Conservation (phyloP, 306 rosid species). For the Coriaria nepalensis region DNA sequence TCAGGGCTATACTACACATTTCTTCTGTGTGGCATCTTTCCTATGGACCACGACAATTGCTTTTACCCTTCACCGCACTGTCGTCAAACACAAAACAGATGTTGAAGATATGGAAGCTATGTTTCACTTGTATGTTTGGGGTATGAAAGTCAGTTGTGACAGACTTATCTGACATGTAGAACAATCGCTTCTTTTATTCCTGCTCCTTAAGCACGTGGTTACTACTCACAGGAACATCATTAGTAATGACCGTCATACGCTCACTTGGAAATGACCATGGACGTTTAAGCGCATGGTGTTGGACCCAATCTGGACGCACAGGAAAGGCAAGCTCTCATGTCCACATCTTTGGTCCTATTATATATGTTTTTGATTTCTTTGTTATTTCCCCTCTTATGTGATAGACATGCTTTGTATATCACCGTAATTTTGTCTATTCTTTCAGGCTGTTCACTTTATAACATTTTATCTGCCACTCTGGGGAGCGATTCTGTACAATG, state of each 20-base stretch:
- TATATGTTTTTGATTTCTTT: background rate
- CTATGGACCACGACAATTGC: constrained; percentile 97
- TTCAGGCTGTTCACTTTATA: constrained; percentile 85
- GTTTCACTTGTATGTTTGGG: constrained; percentile 99
- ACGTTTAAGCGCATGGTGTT: constrained; percentile 73
- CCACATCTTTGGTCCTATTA: background rate
- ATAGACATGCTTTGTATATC: background rate
- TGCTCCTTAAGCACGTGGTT: constrained; percentile 8
- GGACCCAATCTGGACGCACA: constrained; percentile 60
- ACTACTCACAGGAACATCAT: constrained; percentile 54
- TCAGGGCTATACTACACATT: constrained; percentile 86
- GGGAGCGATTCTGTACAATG: constrained; percentile 98
- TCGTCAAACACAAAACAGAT: constrained; percentile 86
- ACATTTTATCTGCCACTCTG: constrained; percentile 94
- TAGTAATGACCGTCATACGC: constrained; percentile 74
- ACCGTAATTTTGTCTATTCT: background rate
- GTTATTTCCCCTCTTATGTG: background rate
- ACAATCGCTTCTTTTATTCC: background rate
- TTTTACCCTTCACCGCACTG: constrained; percentile 94
- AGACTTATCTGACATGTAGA: background rate
- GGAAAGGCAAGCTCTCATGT: constrained; percentile 56
- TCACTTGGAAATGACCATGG: constrained; percentile 83
- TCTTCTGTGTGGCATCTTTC: constrained; percentile 96
- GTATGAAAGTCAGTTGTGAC: constrained; percentile 30
- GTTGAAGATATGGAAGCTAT: constrained; percentile 94